phyloP scores from a whole-genome alignment of 2,329 filamentous ascomycete genomes.

The Fusarium brevicatenulatum region DNA sequence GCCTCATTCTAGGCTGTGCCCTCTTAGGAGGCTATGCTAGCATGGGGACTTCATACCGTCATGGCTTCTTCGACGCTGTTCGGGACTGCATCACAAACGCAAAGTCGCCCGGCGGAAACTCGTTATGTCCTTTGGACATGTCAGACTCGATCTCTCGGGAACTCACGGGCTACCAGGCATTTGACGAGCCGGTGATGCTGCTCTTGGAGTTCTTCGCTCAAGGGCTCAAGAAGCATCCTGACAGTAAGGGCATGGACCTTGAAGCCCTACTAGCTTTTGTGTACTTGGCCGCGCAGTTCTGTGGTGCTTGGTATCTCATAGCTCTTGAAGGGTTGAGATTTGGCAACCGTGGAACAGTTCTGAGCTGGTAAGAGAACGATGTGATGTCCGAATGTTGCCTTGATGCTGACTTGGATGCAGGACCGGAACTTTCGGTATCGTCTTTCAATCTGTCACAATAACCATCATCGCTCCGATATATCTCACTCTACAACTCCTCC shows the following conservation, averaged over 20 bases:
- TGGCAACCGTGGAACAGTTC: slow-evolving; percentile 18
- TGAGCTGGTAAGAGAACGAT: slow-evolving; percentile 28
- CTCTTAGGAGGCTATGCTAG: slow-evolving; percentile 36
- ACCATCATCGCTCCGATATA: slow-evolving; percentile 37
- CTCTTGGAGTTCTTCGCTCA: slow-evolving; percentile 37
- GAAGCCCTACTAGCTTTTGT: slow-evolving; percentile 31
- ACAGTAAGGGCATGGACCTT: not conserved
- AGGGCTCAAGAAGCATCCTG: slow-evolving; percentile 11
- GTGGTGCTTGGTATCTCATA: slow-evolving; percentile 36
- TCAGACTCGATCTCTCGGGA: not conserved
- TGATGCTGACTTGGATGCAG: not conserved
- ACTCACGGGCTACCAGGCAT: not conserved
- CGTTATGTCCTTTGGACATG: slow-evolving; percentile 23
- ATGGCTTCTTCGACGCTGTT: slow-evolving; percentile 36
- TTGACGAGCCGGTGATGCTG: slow-evolving; percentile 19
- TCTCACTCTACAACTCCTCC: slow-evolving; percentile 25
- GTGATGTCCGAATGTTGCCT: not conserved
- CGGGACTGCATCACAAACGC: slow-evolving; percentile 1
- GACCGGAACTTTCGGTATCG: slow-evolving; percentile 35
- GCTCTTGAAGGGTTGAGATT: slow-evolving; percentile 31
- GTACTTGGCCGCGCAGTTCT: slow-evolving; percentile 37
- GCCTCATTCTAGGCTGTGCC: slow-evolving; percentile 25
- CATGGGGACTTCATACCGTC: slow-evolving; percentile 20
- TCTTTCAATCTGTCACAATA: slow-evolving; percentile 34
- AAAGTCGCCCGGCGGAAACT: not conserved